Evolutionary conservation across 2,329 filamentous ascomycete species (phyloP).

Genomic region (Daldinia sp.): DNA sequence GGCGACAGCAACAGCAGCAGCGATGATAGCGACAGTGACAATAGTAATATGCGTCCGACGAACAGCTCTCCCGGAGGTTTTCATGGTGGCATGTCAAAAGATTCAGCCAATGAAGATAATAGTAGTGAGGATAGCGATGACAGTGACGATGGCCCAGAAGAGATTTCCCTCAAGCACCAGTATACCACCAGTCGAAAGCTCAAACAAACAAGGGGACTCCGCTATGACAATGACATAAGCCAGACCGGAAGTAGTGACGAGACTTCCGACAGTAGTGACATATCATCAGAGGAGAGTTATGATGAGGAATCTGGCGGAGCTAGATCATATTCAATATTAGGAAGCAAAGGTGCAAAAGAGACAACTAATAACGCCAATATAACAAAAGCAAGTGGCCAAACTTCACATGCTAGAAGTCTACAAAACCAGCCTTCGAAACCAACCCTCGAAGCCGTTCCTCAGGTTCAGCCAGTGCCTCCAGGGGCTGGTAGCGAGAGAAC

Average conservation of each 20-base stretch:
- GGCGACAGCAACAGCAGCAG: constrained; percentile 22
- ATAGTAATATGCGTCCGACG: constrained; percentile 35
- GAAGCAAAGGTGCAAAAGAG: constrained; percentile 17
- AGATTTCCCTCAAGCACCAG: constrained; percentile 26
- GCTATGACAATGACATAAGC: neutral
- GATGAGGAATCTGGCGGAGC: constrained; percentile 38
- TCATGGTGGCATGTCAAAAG: constrained; percentile 6
- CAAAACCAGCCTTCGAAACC: constrained; percentile 19
- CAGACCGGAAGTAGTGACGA: constrained; percentile 23
- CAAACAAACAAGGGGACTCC: neutral
- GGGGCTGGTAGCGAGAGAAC: constrained; percentile 58
- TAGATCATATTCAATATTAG: constrained; percentile 30
- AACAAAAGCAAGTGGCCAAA: neutral
- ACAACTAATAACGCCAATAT: neutral
- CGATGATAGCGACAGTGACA: constrained; percentile 26
- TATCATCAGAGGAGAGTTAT: constrained; percentile 41
- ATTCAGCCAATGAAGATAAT: constrained; percentile 18
- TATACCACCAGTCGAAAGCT: neutral
- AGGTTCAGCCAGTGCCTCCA: constrained; percentile 47
- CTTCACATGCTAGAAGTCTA: neutral
- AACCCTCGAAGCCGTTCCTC: neutral
- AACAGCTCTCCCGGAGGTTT: constrained; percentile 10
- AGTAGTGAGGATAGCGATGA: constrained; percentile 41
- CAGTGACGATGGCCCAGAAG: constrained; percentile 48
- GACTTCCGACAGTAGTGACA: constrained; percentile 35